Evolutionary conservation across 768 basidiomycete genomes (phyloP).

Genomic region (Macrolepiota albuminosa): DNA sequence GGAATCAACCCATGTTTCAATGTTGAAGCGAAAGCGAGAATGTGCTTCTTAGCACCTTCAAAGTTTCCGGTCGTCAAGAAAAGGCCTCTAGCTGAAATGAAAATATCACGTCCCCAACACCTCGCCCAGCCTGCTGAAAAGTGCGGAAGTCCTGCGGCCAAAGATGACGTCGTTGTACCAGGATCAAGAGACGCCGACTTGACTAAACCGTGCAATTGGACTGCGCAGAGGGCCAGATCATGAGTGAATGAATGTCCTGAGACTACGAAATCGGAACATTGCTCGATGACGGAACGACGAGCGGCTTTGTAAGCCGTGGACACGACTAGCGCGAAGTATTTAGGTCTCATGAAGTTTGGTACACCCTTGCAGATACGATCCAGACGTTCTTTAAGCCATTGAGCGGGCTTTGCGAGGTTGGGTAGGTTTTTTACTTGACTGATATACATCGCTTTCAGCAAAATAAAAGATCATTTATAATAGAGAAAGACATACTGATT

Average conservation of each 20-base stretch:
- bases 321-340: slow-evolving; percentile 91
- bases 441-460: slow-evolving; percentile 8
- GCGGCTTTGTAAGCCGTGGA: slow-evolving; percentile 92
- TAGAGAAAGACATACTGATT: slow-evolving; percentile 50
- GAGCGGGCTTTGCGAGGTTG: slow-evolving; percentile 59
- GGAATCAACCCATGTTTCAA: slow-evolving; percentile 96
- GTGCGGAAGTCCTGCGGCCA: slow-evolving; percentile 95
- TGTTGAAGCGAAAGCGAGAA: slow-evolving; percentile 88
- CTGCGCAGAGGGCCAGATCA: slow-evolving; percentile 76
- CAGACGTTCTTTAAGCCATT: slow-evolving; percentile 88
- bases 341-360: slow-evolving; percentile 88
- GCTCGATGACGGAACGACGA: slow-evolving; percentile 76
- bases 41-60: slow-evolving; percentile 81
- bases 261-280: slow-evolving; percentile 81
- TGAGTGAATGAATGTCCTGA: slow-evolving; percentile 88
- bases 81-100: slow-evolving; percentile 89
- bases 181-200: slow-evolving; percentile 88
- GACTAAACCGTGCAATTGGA: slow-evolving; percentile 91
- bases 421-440: slow-evolving; percentile 66
- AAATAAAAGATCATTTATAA: neutral
- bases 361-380: slow-evolving; percentile 69
- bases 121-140: slow-evolving; percentile 92
- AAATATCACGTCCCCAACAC: slow-evolving; percentile 94
- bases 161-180: slow-evolving; percentile 60
- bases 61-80: slow-evolving; percentile 93